Evolutionary conservation across 805 yeast species (phyloP).

Genomic region (Hanseniaspora jakobsenii): DNA sequence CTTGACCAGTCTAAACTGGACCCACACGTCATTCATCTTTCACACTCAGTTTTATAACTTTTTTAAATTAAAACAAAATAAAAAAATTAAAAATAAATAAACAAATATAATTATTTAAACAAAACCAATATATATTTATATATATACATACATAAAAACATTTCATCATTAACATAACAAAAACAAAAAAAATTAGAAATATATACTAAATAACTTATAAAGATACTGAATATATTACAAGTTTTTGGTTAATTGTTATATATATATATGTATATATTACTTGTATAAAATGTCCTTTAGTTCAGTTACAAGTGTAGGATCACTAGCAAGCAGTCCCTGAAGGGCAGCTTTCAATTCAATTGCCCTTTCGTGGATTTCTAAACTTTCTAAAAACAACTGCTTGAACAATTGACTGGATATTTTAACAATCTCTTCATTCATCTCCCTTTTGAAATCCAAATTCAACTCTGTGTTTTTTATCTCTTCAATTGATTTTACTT

Average conservation of each 20-base stretch:
- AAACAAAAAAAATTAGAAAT: background rate
- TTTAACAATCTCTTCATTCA: constrained; percentile 4
- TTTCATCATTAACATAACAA: too few relatives aligned
- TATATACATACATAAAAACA: background rate
- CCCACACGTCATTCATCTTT: constrained; percentile 23
- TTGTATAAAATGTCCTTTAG: too few relatives aligned
- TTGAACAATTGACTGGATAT: constrained; percentile 5
- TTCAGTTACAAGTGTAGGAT: too few relatives aligned
- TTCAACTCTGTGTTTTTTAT: background rate
- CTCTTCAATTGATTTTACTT: too few relatives aligned
- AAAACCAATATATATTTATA: background rate
- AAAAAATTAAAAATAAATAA: background rate
- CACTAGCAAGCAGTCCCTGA: constrained; percentile 1
- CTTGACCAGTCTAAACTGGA: constrained; percentile 23
- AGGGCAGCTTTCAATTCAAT: background rate
- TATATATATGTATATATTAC: too few relatives aligned
- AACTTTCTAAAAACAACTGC: background rate
- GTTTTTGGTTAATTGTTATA: too few relatives aligned
- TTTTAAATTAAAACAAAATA: background rate
- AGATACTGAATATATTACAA: too few relatives aligned
- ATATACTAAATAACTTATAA: background rate
- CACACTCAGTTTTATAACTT: constrained; percentile 19
- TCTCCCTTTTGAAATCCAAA: constrained; percentile 13
- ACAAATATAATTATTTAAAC: too few relatives aligned
- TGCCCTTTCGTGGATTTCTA: background rate